Percentiles rank a stretch among this genome's conserved stretches.
phyloP scores from a whole-genome alignment of 2,329 filamentous ascomycete genomes.

The Didymella keratinophila region DNA sequence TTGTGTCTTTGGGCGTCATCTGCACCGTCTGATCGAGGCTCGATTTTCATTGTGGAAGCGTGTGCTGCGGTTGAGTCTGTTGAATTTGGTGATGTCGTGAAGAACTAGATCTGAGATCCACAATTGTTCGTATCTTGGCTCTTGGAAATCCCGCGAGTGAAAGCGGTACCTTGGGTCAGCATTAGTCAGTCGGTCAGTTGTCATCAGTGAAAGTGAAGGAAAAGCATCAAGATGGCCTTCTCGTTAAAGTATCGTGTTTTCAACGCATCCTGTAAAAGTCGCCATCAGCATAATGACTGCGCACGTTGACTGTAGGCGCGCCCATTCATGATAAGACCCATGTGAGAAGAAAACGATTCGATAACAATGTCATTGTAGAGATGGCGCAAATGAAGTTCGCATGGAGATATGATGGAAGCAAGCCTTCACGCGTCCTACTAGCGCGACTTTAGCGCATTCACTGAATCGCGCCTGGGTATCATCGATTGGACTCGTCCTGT shows the following conservation, averaged over 20 bases:
- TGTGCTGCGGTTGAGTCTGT: background rate
- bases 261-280: background rate
- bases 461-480: too few relatives aligned
- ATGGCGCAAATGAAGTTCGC: too few relatives aligned
- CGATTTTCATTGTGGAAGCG: background rate
- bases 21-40: background rate
- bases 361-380: background rate
- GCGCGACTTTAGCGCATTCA: too few relatives aligned
- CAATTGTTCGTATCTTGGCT: too few relatives aligned
- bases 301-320: background rate
- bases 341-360: background rate
- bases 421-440: too few relatives aligned
- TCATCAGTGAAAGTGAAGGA: background rate
- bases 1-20: background rate
- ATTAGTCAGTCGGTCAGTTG: background rate
- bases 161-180: background rate
- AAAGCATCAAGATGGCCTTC: background rate
- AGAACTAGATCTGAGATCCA: too few relatives aligned
- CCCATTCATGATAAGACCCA: background rate
- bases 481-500: too few relatives aligned
- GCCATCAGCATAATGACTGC: background rate
- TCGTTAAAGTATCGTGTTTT: background rate
- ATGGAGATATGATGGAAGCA: too few relatives aligned
- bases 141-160: background rate
- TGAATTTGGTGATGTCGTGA: background rate